phyloP scores from a whole-genome alignment of 139 green algal genomes.

The Zygnema cylindricum region DNA sequence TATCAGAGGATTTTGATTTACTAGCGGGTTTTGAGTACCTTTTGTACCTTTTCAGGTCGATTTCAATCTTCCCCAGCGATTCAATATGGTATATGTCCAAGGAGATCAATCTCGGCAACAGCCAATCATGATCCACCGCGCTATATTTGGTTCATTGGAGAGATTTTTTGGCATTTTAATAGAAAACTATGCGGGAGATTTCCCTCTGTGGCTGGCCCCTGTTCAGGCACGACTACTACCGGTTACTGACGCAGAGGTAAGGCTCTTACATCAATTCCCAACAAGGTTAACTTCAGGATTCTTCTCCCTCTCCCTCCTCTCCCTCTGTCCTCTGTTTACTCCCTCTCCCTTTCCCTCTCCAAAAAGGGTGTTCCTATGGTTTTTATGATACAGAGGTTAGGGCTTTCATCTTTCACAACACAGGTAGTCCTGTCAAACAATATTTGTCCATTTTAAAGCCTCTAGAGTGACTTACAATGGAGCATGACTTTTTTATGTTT shows the following conservation, averaged over 20 bases:
- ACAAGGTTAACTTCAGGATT: neutral
- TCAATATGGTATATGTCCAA: slow-evolving; percentile 89
- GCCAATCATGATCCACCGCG: slow-evolving; percentile 98
- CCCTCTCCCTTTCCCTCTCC: slow-evolving; percentile 14
- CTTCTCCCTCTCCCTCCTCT: neutral
- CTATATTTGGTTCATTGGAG: slow-evolving; percentile 90
- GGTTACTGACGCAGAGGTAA: slow-evolving; percentile 75
- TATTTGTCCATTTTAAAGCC: neutral
- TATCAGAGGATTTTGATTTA: no score
- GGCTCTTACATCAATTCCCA: neutral
- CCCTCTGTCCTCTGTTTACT: no score
- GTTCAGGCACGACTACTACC: slow-evolving; percentile 85
- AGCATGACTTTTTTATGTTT: no score
- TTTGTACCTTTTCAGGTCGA: no score
- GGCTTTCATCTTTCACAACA: no score
- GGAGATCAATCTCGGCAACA: slow-evolving; percentile 70
- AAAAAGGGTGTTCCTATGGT: no score
- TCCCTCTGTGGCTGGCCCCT: slow-evolving; percentile 92
- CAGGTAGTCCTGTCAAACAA: neutral
- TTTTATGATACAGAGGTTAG: no score
- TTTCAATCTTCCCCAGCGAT: slow-evolving; percentile 97
- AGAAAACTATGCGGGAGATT: slow-evolving; percentile 94
- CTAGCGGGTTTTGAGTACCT: no score
- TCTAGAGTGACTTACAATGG: neutral
- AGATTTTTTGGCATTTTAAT: slow-evolving; percentile 97